phyloP scores from a whole-genome alignment of 139 green algal species.

The Auxenochlorella protothecoides region DNA sequence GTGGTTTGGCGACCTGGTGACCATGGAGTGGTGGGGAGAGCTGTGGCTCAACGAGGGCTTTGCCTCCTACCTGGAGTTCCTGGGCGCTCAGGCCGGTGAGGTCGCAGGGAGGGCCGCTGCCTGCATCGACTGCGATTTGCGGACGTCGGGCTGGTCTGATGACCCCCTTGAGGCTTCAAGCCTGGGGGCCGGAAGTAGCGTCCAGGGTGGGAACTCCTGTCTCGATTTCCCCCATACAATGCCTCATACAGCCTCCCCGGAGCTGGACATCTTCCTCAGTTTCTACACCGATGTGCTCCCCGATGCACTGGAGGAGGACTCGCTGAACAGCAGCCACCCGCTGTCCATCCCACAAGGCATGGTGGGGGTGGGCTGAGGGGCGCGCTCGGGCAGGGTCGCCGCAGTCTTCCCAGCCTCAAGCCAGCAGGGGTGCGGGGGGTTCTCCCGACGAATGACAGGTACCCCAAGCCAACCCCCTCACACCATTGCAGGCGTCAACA shows the following conservation, averaged over 20 bases:
- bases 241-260: constrained; percentile 13
- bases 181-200: background rate
- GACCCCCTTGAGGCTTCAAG: too few relatives aligned
- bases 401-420: too few relatives aligned
- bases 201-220: too few relatives aligned
- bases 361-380: too few relatives aligned
- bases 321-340: constrained; percentile 21
- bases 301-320: constrained; percentile 29
- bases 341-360: background rate
- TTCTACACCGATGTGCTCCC: constrained; percentile 23
- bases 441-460: background rate
- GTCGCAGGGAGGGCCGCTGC: too few relatives aligned
- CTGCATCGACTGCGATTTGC: too few relatives aligned
- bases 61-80: constrained; percentile 69
- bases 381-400: too few relatives aligned
- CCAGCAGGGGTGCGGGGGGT: background rate
- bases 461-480: constrained; percentile 1
- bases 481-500: constrained; percentile 15
- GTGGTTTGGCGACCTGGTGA: constrained; percentile 83
- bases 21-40: constrained; percentile 71
- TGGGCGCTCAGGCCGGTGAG: constrained; percentile 36
- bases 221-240: background rate
- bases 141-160: too few relatives aligned
- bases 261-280: constrained; percentile 24
- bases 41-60: constrained; percentile 92